phyloP scores from a whole-genome alignment of 176 grass and related monocot species.

The Zoysia pacifica region DNA sequence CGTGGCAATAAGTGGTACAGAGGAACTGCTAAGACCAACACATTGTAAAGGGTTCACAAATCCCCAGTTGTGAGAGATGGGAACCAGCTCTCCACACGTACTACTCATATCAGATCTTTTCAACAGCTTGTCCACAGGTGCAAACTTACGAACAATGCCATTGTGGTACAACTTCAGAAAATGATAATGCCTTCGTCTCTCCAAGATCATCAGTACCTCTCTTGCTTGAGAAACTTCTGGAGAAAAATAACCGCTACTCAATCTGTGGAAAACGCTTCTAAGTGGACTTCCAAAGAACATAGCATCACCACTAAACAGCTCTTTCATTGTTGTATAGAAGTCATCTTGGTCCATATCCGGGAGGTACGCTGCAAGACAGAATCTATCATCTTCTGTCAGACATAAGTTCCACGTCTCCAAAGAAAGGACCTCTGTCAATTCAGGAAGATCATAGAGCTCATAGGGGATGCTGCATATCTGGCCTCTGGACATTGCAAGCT shows the following conservation, averaged over 20 bases:
- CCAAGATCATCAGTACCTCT: slow-evolving; percentile 53
- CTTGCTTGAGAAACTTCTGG: slow-evolving; percentile 65
- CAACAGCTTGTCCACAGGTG: slow-evolving; percentile 49
- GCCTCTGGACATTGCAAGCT: slow-evolving; percentile 54
- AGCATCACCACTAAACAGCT: slow-evolving; percentile 56
- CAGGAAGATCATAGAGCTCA: slow-evolving; percentile 69
- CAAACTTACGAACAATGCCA: slow-evolving; percentile 54
- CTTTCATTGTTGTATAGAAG: slow-evolving; percentile 55
- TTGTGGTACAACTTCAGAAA: slow-evolving; percentile 66
- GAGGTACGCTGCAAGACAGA: slow-evolving; percentile 61
- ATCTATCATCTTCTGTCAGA: slow-evolving; percentile 83
- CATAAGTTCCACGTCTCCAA: slow-evolving; percentile 79
- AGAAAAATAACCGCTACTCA: slow-evolving; percentile 80
- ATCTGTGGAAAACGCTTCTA: slow-evolving; percentile 44
- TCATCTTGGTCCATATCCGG: slow-evolving; percentile 74
- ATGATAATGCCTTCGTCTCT: slow-evolving; percentile 67
- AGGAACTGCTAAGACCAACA: slow-evolving; percentile 50
- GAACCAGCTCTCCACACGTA: slow-evolving; percentile 50
- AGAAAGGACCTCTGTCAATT: slow-evolving; percentile 65
- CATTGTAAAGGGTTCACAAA: slow-evolving; percentile 41
- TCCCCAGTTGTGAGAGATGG: slow-evolving; percentile 38
- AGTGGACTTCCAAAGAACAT: slow-evolving; percentile 80
- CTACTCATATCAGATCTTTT: slow-evolving; percentile 35
- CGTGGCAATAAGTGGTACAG: slow-evolving; percentile 21
- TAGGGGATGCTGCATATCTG: slow-evolving; percentile 78